phyloP scores from a whole-genome alignment of 208 protist species.

The Acanthamoeba triangularis region DNA sequence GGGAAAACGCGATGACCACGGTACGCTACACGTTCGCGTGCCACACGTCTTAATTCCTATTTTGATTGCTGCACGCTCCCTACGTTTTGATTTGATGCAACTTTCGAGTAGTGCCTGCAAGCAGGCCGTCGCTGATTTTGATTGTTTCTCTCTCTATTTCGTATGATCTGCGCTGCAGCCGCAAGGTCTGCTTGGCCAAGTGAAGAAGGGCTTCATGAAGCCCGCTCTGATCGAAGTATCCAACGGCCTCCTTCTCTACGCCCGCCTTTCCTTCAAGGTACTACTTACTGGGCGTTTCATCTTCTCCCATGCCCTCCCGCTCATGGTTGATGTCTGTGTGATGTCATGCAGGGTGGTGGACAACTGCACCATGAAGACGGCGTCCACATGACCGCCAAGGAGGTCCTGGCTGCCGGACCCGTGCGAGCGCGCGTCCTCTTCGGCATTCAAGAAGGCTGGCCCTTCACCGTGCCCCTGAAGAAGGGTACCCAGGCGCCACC shows the following conservation, averaged over 20 bases:
- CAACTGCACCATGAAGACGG: conserved; percentile 2
- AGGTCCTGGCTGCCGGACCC: conserved; percentile 6
- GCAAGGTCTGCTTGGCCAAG: conserved; percentile 13
- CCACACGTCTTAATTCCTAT: neutral
- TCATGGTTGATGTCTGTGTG: neutral
- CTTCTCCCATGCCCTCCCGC: too few species aligned
- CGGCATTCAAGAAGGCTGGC: conserved; percentile 34
- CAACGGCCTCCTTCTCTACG: neutral
- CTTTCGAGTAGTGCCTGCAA: neutral
- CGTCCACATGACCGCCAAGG: neutral
- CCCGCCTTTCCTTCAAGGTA: conserved; percentile 50
- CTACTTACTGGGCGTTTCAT: neutral
- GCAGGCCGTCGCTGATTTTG: neutral
- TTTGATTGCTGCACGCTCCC: neutral
- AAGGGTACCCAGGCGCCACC: neutral
- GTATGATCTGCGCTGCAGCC: neutral
- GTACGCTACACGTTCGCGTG: neutral
- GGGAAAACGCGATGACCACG: conserved; percentile 16
- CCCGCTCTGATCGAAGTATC: conserved; percentile 35
- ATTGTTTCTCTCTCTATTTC: neutral
- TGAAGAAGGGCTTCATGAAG: conserved; percentile 39
- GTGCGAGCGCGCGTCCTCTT: conserved; percentile 27
- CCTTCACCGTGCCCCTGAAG: conserved; percentile 50
- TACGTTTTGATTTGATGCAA: too few species aligned
- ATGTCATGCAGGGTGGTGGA: neutral